phyloP scores from a whole-genome alignment of 2,329 filamentous ascomycete species.

The Macroventuria anomochaeta region DNA sequence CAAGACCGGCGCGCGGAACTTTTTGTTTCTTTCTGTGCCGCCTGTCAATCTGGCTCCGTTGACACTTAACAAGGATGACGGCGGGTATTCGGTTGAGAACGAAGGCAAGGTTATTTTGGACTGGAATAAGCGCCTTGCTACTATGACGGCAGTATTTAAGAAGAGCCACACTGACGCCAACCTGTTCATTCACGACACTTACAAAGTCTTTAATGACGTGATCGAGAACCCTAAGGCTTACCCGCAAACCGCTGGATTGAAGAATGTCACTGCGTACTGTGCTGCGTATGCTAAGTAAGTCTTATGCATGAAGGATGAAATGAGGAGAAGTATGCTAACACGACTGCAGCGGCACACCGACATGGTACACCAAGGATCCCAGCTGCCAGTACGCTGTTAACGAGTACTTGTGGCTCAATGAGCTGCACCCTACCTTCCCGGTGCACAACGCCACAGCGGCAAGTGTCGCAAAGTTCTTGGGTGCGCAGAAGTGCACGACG shows the following conservation, averaged over 20 bases:
- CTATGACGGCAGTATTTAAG: constrained; percentile 53
- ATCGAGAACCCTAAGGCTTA: constrained; percentile 60
- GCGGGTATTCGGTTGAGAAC: constrained; percentile 34
- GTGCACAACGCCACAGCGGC: constrained; percentile 67
- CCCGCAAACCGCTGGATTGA: constrained; percentile 58
- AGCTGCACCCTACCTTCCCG: constrained; percentile 68
- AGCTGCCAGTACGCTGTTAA: constrained; percentile 64
- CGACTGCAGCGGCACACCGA: constrained; percentile 44
- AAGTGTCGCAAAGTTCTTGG: constrained; percentile 34
- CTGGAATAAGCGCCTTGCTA: constrained; percentile 59
- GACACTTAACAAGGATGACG: constrained; percentile 49
- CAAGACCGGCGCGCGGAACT: constrained; percentile 56
- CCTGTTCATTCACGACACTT: constrained; percentile 62
- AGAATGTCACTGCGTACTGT: constrained; percentile 65
- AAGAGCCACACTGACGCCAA: constrained; percentile 47
- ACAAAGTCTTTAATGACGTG: constrained; percentile 59
- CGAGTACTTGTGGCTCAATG: constrained; percentile 70
- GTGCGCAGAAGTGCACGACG: constrained; percentile 3
- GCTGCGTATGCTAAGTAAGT: constrained; percentile 58
- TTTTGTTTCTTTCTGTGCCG: constrained; percentile 56
- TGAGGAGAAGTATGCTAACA: background rate
- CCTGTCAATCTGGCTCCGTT: constrained; percentile 61
- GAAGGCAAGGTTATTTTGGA: constrained; percentile 55
- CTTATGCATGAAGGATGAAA: background rate
- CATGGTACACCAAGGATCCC: constrained; percentile 47